Evolutionary conservation across 345 rosid genomes (phyloP).

Genomic region (Ailanthus altissimus): DNA sequence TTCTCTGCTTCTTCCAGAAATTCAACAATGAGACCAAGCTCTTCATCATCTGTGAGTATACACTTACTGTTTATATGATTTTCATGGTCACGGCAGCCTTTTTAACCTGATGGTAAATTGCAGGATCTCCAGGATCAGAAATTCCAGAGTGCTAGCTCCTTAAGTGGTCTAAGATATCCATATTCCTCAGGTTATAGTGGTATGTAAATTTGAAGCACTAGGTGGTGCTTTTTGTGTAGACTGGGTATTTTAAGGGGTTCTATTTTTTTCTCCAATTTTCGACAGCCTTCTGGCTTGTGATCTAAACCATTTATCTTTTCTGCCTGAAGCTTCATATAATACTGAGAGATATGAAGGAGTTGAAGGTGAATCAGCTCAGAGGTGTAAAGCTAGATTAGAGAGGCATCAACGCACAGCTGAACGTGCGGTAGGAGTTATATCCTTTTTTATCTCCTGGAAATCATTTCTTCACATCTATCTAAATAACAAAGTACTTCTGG

Average conservation of each 20-base stretch:
- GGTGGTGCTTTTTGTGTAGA: neutral
- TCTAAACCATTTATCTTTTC: slow-evolving; percentile 19
- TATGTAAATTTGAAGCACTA: slow-evolving; percentile 26
- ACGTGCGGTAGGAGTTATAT: slow-evolving; percentile 60
- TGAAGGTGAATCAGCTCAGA: slow-evolving; percentile 91
- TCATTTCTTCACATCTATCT: neutral
- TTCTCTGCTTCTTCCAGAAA: slow-evolving; percentile 56
- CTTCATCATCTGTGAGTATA: slow-evolving; percentile 47
- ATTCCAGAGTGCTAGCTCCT: slow-evolving; percentile 46
- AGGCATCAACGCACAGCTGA: slow-evolving; percentile 92
- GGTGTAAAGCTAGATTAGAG: slow-evolving; percentile 92
- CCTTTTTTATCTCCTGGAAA: neutral
- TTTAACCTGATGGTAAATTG: slow-evolving; percentile 26
- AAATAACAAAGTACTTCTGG: slow-evolving; percentile 15
- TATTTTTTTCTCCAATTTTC: slow-evolving; percentile 6
- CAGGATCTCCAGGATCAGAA: slow-evolving; percentile 58
- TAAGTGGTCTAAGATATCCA: slow-evolving; percentile 49
- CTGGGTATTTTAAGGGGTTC: neutral
- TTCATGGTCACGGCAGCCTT: neutral
- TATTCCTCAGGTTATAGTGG: slow-evolving; percentile 51
- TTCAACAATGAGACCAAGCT: slow-evolving; percentile 44
- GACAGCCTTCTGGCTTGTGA: neutral
- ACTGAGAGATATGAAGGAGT: slow-evolving; percentile 44
- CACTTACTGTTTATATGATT: slow-evolving; percentile 5
- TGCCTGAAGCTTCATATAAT: slow-evolving; percentile 32